Conservation (phyloP, 225 moss, liverwort and hornwort species). For the Pseudisothecium myosuroides region DNA sequence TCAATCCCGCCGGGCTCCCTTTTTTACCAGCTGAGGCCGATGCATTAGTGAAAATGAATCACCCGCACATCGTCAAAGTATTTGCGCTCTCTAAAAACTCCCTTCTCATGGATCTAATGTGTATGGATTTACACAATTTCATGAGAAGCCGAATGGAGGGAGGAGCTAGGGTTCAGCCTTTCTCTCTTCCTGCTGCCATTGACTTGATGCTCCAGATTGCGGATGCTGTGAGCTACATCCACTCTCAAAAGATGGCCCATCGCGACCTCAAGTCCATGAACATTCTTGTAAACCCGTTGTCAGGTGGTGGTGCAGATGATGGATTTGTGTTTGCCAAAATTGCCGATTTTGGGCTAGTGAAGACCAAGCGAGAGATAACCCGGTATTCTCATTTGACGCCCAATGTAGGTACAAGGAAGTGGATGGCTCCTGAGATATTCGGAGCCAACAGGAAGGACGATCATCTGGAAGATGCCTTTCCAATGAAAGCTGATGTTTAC, state of each 20-base stretch:
- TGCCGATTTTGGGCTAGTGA: not conserved
- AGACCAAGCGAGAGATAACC: not conserved
- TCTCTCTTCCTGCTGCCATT: not conserved
- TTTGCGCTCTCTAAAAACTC: not conserved
- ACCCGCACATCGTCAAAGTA: not conserved
- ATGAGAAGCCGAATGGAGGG: not conserved
- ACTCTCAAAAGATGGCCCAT: not conserved
- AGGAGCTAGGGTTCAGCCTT: not conserved
- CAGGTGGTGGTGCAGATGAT: not conserved
- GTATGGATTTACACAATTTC: not conserved
- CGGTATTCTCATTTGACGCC: not conserved
- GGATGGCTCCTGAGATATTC: too few relatives aligned
- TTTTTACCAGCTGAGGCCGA: not conserved
- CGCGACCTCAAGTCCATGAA: not conserved
- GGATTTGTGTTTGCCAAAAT: not conserved
- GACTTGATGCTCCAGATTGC: constrained; percentile 4
- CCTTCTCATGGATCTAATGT: constrained; percentile 1
- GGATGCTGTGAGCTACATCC: too few relatives aligned
- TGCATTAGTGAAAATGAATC: not conserved
- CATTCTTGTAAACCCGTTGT: not conserved
- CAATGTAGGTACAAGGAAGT: too few relatives aligned
- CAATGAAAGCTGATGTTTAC: too few relatives aligned
- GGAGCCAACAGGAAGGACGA: too few relatives aligned
- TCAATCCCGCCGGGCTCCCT: too few relatives aligned
- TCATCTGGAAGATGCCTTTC: too few relatives aligned